These are phyloP conservation scores for Pyrrhoderma noxium DNA, from an alignment of 1,284 basidiomycete genomes.

Conservation along the genomic window DNA sequence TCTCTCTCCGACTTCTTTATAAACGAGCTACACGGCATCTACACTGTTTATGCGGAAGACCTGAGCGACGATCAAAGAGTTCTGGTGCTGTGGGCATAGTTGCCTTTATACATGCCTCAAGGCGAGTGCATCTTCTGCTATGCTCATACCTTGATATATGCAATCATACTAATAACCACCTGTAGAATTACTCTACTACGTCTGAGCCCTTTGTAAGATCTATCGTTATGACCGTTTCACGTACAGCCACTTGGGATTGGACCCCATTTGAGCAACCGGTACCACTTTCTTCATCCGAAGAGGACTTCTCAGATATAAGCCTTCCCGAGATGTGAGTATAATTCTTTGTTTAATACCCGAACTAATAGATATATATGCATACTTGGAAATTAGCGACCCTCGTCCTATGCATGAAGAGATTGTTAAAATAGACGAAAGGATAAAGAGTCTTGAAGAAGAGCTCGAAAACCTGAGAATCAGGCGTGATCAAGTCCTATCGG, in stretches of 20 bases:
- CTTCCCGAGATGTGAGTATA: constrained; percentile 2
- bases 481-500: constrained; percentile 23
- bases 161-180: too few species aligned
- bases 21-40: background rate
- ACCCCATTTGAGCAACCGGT: constrained; percentile 12
- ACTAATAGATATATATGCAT: background rate
- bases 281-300: background rate
- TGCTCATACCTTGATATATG: background rate
- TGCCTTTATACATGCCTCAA: constrained; percentile 12
- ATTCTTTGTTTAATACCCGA: background rate
- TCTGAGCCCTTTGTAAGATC: too few species aligned
- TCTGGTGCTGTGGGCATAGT: background rate
- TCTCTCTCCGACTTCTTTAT: too few species aligned
- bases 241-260: constrained; percentile 13
- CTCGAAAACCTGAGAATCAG: constrained; percentile 22
- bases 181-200: too few species aligned
- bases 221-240: too few species aligned
- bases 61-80: background rate
- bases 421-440: constrained; percentile 24
- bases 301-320: constrained; percentile 4
- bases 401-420: constrained; percentile 24
- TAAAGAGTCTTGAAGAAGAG: constrained; percentile 25
- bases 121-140: background rate
- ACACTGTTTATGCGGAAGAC: background rate
- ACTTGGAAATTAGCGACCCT: constrained; percentile 19